A percentile compares a stretch with the other conserved stretches of the same genome.
Conservation (phyloP, 495 filamentous ascomycete genomes). For the Aspergillus affinis region DNA sequence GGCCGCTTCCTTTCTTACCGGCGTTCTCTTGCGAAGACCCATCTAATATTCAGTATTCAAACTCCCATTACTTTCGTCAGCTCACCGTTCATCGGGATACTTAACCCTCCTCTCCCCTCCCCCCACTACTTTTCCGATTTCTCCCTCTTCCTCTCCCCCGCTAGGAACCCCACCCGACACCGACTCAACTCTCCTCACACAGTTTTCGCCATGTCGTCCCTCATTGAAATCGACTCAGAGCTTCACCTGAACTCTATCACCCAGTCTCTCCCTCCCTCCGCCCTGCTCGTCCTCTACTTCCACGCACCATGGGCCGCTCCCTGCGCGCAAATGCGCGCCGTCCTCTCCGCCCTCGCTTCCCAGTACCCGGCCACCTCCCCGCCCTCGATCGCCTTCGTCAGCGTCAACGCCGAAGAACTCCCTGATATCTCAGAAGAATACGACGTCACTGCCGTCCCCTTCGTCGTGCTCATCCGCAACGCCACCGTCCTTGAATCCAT, state of each 20-base stretch:
- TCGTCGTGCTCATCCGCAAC: conserved; percentile 75
- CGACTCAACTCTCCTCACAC: conserved; percentile 13
- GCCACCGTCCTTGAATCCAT: conserved; percentile 73
- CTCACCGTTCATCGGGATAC: background rate
- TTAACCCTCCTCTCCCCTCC: background rate
- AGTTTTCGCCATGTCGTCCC: conserved; percentile 58
- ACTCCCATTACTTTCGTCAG: background rate
- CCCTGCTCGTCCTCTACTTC: conserved; percentile 84
- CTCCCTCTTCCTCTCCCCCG: conserved; percentile 6
- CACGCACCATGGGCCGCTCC: conserved; percentile 96
- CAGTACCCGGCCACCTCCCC: conserved; percentile 70
- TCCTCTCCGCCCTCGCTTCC: conserved; percentile 78
- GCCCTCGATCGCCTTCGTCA: conserved; percentile 73
- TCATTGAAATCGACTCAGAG: conserved; percentile 72
- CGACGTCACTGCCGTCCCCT: conserved; percentile 91
- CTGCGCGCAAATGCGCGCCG: conserved; percentile 88
- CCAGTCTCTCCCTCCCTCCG: conserved; percentile 53
- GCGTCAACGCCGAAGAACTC: conserved; percentile 86
- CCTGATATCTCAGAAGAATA: conserved; percentile 84
- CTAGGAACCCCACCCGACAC: background rate
- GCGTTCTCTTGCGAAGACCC: too few species aligned
- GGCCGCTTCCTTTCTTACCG: too few species aligned
- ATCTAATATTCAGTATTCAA: background rate
- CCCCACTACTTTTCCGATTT: conserved; percentile 3
- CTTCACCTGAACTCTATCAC: conserved; percentile 60